Base-by-base conservation (phyloP, 768 basidiomycete species). In the Cytidiella melzeri region DNA sequence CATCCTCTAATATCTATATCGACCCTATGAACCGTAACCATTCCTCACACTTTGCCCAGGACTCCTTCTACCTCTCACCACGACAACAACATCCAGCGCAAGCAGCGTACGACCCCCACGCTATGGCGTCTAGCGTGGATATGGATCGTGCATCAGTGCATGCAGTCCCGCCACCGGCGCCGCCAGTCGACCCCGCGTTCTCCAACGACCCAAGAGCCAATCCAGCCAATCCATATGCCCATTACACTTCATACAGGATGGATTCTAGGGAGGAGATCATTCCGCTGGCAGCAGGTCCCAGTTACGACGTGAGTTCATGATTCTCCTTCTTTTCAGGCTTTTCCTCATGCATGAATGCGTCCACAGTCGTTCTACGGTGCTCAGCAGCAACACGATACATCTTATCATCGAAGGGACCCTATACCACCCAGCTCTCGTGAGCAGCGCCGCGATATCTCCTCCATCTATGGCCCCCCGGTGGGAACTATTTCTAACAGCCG, bases 121-220 rank as follows among this genome's bases (percentile, higher is more conserved):
- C 36, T 15, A 7, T 34, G 30, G 30, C 30, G 30, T 34, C 30
- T 34, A 7, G 9, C 30, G 15, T 34, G 30, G 15, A 15, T 15
- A 7, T 7, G 9, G 30, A 34, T 15, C 30, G 30, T 34, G 30
- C 30, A 34, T 15, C 30, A 15, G 15, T 34, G 30, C 30, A 7
- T 7, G 40, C 40, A 10, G 21, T 41, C n/a, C n/a, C 54, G 20
- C 54, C 55, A 2, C 51, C 25, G 24, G 19, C 47, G 7, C 48
- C 54, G 41, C 51, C 54, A 41, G 47, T 60, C 23, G 67, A 69
- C 48, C 67, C 65, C 27, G 67, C 67, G 11, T 69, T 69, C 57
- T 64, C 67, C 21, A 43, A 49, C 34, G 64, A 68, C 56, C 66
- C 65, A n/a, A 54, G 50, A 27, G 41, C 39, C 25, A 66, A 69